phyloP scores from a whole-genome alignment of 306 rosid genomes.

The Vicia faba region DNA sequence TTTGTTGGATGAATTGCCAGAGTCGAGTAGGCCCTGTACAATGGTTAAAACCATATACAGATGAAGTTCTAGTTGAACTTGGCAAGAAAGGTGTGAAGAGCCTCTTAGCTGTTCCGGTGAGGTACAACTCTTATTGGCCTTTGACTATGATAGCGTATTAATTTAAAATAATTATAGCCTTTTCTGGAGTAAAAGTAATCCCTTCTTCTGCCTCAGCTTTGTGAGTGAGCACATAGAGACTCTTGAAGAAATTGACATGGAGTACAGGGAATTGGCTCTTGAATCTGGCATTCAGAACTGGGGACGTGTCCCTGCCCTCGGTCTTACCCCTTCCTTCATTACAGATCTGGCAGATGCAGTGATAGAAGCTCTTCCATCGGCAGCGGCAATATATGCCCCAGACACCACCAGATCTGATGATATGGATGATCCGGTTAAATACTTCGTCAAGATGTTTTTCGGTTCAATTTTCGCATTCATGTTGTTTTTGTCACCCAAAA shows the following conservation, averaged over 20 bases:
- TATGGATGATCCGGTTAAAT: slow-evolving; percentile 56
- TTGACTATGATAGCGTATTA: neutral
- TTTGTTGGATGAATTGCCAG: slow-evolving; percentile 52
- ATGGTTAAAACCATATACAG: slow-evolving; percentile 98
- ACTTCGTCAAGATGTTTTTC: slow-evolving; percentile 64
- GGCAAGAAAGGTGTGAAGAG: slow-evolving; percentile 91
- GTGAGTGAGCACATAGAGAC: slow-evolving; percentile 99
- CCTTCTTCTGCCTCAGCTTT: slow-evolving; percentile 58
- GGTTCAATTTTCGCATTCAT: slow-evolving; percentile 77
- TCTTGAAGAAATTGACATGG: slow-evolving; percentile 98
- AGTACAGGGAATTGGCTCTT: slow-evolving; percentile 85
- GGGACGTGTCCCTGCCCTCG: slow-evolving; percentile 99
- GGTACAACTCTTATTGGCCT: slow-evolving; percentile 49
- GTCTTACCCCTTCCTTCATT: slow-evolving; percentile 81
- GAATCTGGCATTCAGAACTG: slow-evolving; percentile 93
- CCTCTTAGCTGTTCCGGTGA: slow-evolving; percentile 97
- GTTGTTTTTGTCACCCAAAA: slow-evolving; percentile 74
- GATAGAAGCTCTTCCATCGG: slow-evolving; percentile 88
- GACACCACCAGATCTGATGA: slow-evolving; percentile 47
- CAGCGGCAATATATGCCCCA: slow-evolving; percentile 60
- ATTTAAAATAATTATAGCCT: slow-evolving; percentile 13
- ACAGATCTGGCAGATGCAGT: slow-evolving; percentile 92
- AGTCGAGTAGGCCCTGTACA: slow-evolving; percentile 99
- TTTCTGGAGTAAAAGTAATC: slow-evolving; percentile 13
- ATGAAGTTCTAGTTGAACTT: slow-evolving; percentile 93